Evolutionary conservation across 1,284 basidiomycete genomes (phyloP).

Genomic region (Cutaneotrichosporon dermatis): DNA sequence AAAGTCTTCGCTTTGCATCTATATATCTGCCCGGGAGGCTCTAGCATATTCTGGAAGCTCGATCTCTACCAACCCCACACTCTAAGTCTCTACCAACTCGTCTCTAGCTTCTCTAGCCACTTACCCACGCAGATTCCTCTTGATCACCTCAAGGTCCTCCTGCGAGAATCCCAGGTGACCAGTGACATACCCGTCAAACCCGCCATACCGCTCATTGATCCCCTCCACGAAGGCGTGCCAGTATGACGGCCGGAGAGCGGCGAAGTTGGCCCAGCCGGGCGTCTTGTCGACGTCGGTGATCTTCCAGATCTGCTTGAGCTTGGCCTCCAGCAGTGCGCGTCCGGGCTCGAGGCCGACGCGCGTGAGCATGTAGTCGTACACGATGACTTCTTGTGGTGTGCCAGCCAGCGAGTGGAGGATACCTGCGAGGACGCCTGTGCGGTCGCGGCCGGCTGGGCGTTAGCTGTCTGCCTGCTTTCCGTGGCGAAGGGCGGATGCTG

Average conservation of each 20-base stretch:
- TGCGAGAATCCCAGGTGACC: slow-evolving; percentile 8
- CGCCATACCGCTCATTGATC: slow-evolving; percentile 8
- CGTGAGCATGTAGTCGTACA: slow-evolving; percentile 18
- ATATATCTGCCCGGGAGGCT: too few relatives aligned
- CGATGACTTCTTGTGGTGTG: slow-evolving; percentile 1
- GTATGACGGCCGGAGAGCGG: slow-evolving; percentile 6
- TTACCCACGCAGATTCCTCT: slow-evolving; percentile 4
- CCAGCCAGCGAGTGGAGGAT: slow-evolving; percentile 16
- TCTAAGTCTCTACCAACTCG: too few relatives aligned
- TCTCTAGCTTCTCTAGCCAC: too few relatives aligned
- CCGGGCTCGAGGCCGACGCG: slow-evolving; percentile 19
- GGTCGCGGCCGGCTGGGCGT: slow-evolving; percentile 15
- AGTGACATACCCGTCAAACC: slow-evolving; percentile 14
- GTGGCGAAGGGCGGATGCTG: too few relatives aligned
- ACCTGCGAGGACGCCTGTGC: slow-evolving; percentile 16
- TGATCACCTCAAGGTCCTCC: slow-evolving; percentile 10
- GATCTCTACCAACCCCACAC: too few relatives aligned
- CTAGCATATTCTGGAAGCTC: too few relatives aligned
- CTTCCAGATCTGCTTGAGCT: not conserved
- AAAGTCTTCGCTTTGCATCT: too few relatives aligned
- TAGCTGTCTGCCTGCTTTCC: not conserved
- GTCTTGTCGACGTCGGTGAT: not conserved
- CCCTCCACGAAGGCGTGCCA: slow-evolving; percentile 1
- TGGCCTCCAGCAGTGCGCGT: slow-evolving; percentile 10
- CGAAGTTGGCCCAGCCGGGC: slow-evolving; percentile 11